Evolutionary conservation across 2,329 filamentous ascomycete genomes (phyloP).

Genomic region (Clonostachys sp.): DNA sequence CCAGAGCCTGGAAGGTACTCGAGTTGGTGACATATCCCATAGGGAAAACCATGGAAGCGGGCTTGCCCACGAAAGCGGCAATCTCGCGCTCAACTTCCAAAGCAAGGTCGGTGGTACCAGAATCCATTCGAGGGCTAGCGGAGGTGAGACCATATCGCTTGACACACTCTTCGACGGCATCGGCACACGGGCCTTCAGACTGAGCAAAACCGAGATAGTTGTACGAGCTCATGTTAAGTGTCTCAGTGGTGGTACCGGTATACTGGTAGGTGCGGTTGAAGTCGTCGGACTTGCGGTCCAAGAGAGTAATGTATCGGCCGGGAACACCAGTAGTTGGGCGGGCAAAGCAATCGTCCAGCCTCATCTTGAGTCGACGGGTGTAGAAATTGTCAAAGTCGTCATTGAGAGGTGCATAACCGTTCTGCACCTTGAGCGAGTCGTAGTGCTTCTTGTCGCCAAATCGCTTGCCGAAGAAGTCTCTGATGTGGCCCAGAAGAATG

Average conservation of each 20-base stretch:
- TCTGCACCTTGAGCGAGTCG: conserved; percentile 72
- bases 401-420: conserved; percentile 93
- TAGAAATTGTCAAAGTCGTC: conserved; percentile 99
- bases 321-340: conserved; percentile 90
- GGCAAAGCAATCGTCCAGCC: conserved; percentile 96
- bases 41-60: conserved; percentile 92
- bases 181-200: conserved; percentile 93
- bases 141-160: conserved; percentile 81
- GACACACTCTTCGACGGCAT: conserved; percentile 82
- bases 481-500: conserved; percentile 90
- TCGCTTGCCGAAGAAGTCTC: conserved; percentile 96
- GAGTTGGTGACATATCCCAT: conserved; percentile 99
- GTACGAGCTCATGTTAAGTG: conserved; percentile 98
- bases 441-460: conserved; percentile 83
- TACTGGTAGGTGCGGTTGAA: conserved; percentile 88
- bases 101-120: conserved; percentile 82
- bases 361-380: conserved; percentile 83
- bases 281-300: conserved; percentile 87
- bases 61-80: conserved; percentile 90
- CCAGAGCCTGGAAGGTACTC: conserved; percentile 84
- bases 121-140: conserved; percentile 76
- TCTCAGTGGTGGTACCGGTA: conserved; percentile 88
- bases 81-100: conserved; percentile 86
- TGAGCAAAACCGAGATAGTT: conserved; percentile 99
- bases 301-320: conserved; percentile 85